Evolutionary conservation across 2,329 filamentous ascomycete species (phyloP), one percentile per base, ranked within the genome.

Genomic region (Taxawa tesnikishii): DNA sequence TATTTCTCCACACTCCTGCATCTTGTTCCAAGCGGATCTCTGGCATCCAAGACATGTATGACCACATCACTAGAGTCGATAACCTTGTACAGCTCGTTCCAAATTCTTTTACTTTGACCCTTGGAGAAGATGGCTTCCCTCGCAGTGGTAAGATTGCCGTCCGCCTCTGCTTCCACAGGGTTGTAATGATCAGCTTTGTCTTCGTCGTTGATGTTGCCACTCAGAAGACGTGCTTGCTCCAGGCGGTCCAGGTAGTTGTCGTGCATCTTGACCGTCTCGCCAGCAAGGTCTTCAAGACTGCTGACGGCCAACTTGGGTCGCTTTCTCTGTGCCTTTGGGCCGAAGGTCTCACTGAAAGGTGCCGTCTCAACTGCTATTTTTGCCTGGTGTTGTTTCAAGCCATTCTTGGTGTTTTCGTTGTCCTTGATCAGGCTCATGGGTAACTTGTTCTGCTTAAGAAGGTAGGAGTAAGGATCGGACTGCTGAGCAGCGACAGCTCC

Each of bases 371-470:
- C 79, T 7, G 83, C 75, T 65, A 94, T 93, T 67, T 94, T 96
- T 24, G 88, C 88, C 51, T 82, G 73, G 58, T 96, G 88, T 55
- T 94, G 76, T 62, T 94, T 92, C 36, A 94, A 58, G 0, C 87
- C 88, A 48, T 93, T 88, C 45, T 78, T 59, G 32, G 58, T 59
- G 42, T 55, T 72, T 34, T 56, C 53, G 28, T 76, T 70, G 49
- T 96, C 88, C 39, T 76, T 72, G 51, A 98, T 93, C 55, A 98
- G 63, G 45, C 77, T 88, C 84, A 98, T 88, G 25, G 90, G 90
- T 29, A 98, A 70, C 65, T 96, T 96, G 60, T 96, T 96, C 44
- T 82, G 81, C 65, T 94, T 94, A 42, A 98, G 68, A n/a, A 96
- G 73, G 38, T 94, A 90, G 38, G 82, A 79, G 58, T 94, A 94